Percentiles rank a stretch among this genome's conserved stretches.
phyloP scores from a whole-genome alignment of 768 basidiomycete genomes.

The Tylopilus felleus region DNA sequence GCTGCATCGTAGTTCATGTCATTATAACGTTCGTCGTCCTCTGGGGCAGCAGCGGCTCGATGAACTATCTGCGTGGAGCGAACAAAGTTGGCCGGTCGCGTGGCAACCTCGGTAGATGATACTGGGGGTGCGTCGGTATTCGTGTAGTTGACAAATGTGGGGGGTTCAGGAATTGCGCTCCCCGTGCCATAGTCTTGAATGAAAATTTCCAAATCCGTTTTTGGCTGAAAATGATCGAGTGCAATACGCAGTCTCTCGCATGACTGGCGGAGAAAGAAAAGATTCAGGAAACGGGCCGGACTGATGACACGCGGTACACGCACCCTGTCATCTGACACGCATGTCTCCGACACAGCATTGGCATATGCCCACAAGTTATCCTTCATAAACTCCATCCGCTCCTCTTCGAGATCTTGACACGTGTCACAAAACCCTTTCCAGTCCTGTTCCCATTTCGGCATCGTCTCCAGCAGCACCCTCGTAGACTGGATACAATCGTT shows the following conservation, averaged over 20 bases:
- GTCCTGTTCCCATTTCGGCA: conserved; percentile 82
- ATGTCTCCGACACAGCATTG: conserved; percentile 91
- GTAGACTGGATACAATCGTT: conserved; percentile 89
- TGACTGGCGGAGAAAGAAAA: conserved; percentile 47
- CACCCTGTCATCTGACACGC: conserved; percentile 90
- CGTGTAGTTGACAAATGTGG: conserved; percentile 80
- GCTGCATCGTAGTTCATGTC: conserved; percentile 62
- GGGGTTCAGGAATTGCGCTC: conserved; percentile 81
- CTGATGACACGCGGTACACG: conserved; percentile 19
- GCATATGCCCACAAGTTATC: conserved; percentile 96
- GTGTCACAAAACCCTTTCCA: conserved; percentile 95
- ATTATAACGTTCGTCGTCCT: conserved; percentile 45
- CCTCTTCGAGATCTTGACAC: conserved; percentile 94
- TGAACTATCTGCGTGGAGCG: conserved; percentile 38
- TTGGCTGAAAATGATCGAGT: conserved; percentile 85
- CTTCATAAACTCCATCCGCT: conserved; percentile 89
- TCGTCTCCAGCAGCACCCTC: conserved; percentile 72
- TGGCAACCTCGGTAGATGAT: conserved; percentile 52
- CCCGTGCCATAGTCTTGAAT: conserved; percentile 89
- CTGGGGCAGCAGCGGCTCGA: conserved; percentile 23
- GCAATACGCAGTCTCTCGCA: conserved; percentile 86
- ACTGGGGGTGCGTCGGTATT: conserved; percentile 62
- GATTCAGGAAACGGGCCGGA: background rate
- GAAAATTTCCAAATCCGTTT: conserved; percentile 85
- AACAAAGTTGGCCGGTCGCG: conserved; percentile 53